Conservation (phyloP, 2,329 filamentous ascomycete species). For the Fusarium ambrosium region DNA sequence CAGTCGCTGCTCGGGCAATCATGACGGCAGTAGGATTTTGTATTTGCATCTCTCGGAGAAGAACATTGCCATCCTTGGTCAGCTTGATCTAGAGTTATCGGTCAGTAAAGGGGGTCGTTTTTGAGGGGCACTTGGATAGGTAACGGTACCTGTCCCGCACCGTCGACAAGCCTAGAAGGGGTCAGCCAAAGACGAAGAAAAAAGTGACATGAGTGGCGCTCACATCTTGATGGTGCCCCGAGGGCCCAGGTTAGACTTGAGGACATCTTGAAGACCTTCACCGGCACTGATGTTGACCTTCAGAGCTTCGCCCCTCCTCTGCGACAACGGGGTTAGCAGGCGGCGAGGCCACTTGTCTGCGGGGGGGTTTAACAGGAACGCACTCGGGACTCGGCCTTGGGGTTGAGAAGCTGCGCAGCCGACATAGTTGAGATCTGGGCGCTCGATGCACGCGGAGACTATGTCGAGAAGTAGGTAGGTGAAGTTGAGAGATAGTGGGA, state of each 20-base stretch:
- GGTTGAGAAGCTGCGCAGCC: constrained; percentile 97
- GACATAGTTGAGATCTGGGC: constrained; percentile 74
- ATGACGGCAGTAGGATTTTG: constrained; percentile 97
- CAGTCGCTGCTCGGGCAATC: constrained; percentile 87
- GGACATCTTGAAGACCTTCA: constrained; percentile 92
- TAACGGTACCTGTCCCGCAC: constrained; percentile 72
- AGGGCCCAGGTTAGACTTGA: constrained; percentile 96
- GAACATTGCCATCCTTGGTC: constrained; percentile 97
- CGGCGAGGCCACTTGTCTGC: constrained; percentile 35
- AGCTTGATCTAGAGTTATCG: constrained; percentile 83
- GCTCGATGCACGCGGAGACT: constrained; percentile 36
- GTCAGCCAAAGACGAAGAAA: constrained; percentile 44
- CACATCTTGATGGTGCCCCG: constrained; percentile 97
- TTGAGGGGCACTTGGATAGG: constrained; percentile 45
- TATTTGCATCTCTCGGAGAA: constrained; percentile 87
- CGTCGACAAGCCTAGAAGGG: constrained; percentile 72
- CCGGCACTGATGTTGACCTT: constrained; percentile 97
- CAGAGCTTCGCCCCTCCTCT: constrained; percentile 97
- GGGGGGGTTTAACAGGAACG: constrained; percentile 53
- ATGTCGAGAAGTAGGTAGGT: constrained; percentile 40
- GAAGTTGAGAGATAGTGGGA: constrained; percentile 33
- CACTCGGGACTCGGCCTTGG: constrained; percentile 98
- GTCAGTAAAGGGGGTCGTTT: constrained; percentile 48
- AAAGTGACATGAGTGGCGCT: constrained; percentile 14
- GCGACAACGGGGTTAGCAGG: constrained; percentile 46